phyloP scores from a whole-genome alignment of 345 rosid species.

The Turritis glabra region DNA sequence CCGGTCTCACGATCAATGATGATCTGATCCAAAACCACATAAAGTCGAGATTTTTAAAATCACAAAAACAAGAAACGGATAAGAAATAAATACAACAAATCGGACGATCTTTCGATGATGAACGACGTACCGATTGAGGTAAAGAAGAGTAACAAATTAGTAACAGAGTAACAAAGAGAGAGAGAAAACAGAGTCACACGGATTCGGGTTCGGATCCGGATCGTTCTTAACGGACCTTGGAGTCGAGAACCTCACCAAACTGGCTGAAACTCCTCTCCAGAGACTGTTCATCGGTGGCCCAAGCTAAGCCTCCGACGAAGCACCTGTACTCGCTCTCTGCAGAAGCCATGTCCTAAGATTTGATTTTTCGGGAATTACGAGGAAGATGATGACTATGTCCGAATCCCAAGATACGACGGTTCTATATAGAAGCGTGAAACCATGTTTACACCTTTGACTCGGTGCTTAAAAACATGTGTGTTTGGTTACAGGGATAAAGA shows the following conservation, averaged over 20 bases:
- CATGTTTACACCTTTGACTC: not conserved
- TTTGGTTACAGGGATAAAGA: no score
- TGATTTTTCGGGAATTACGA: not conserved
- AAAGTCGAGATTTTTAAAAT: not conserved
- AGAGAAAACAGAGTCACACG: not conserved
- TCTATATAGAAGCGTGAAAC: not conserved
- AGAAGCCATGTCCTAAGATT: conserved; percentile 45
- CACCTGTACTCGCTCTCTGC: conserved; percentile 69
- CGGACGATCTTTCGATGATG: conserved; percentile 60
- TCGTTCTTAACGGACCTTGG: conserved; percentile 78
- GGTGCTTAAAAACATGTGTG: no score
- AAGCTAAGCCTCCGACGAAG: conserved; percentile 89
- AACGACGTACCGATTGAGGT: conserved; percentile 58
- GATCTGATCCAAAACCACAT: conserved; percentile 42
- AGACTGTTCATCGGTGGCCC: conserved; percentile 75
- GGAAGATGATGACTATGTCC: not conserved
- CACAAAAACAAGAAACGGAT: not conserved
- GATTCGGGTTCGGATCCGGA: no score
- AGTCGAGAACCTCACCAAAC: conserved; percentile 71
- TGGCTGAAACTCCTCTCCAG: conserved; percentile 60
- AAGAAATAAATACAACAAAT: conserved; percentile 6
- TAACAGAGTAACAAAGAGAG: not conserved
- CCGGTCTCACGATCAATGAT: conserved; percentile 87
- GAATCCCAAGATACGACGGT: no score
- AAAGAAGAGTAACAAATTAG: conserved; percentile 59